These are phyloP conservation scores for Cladosporium sp. DNA, from an alignment of 2,329 filamentous ascomycete genomes.

Conservation along the genomic window DNA sequence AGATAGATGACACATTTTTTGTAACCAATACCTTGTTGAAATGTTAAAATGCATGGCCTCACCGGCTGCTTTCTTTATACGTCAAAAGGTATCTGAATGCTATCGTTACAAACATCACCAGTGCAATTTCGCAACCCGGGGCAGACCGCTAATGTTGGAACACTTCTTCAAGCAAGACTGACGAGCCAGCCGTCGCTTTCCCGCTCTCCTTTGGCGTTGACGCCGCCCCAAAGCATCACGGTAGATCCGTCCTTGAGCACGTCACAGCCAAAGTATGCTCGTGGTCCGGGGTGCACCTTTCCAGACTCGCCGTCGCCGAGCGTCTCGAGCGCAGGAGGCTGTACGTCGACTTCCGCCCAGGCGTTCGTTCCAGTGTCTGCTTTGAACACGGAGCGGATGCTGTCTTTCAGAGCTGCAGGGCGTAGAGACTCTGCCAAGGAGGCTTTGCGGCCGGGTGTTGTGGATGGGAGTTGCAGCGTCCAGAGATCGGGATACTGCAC, in stretches of 20 bases:
- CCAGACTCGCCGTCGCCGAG: constrained; percentile 33
- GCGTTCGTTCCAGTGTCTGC: constrained; percentile 37
- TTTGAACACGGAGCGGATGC: constrained; percentile 38
- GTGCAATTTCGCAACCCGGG: too few species aligned
- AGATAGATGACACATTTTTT: background rate
- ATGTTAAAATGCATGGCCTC: background rate
- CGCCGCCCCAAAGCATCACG: constrained; percentile 41
- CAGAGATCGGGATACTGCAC: constrained; percentile 39
- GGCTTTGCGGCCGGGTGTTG: constrained; percentile 22
- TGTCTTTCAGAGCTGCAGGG: constrained; percentile 43
- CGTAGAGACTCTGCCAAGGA: constrained; percentile 31
- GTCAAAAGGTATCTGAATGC: background rate
- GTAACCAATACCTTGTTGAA: background rate
- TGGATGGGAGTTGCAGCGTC: constrained; percentile 42
- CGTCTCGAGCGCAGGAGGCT: constrained; percentile 28
- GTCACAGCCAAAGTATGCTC: constrained; percentile 40
- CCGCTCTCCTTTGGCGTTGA: constrained; percentile 39
- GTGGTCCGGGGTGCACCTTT: constrained; percentile 42
- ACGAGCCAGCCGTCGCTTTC: constrained; percentile 46
- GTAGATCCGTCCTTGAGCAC: constrained; percentile 33
- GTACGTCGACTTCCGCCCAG: constrained; percentile 41
- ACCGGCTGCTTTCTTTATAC: background rate
- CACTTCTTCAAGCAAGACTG: constrained; percentile 26
- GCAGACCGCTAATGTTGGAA: too few species aligned
- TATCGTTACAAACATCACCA: background rate